phyloP scores from a whole-genome alignment of 345 rosid species.

The Boechera retrofracta region DNA sequence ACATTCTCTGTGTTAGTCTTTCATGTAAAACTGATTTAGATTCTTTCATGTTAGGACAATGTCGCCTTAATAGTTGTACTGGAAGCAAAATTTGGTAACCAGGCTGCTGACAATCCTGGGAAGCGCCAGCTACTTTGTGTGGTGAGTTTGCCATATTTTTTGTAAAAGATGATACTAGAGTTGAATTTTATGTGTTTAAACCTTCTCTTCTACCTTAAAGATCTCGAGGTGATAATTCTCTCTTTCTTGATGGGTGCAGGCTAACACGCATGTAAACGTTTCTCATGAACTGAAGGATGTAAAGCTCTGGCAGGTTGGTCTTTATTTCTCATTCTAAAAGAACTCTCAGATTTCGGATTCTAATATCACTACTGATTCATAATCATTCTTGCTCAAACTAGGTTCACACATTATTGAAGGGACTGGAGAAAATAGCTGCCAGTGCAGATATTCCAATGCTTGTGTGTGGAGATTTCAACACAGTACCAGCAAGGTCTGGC shows the following conservation, averaged over 20 bases:
- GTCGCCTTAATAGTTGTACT: constrained; percentile 90
- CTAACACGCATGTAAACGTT: constrained; percentile 91
- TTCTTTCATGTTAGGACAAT: constrained; percentile 65
- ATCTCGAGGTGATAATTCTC: constrained; percentile 26
- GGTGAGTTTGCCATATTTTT: constrained; percentile 53
- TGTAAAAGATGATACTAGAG: neutral
- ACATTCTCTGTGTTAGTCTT: constrained; percentile 1
- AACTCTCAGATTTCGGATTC: neutral
- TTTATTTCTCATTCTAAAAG: constrained; percentile 21
- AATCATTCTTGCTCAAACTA: constrained; percentile 44
- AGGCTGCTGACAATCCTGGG: constrained; percentile 82
- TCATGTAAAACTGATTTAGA: constrained; percentile 25
- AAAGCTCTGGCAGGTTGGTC: constrained; percentile 93
- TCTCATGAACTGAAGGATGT: constrained; percentile 92
- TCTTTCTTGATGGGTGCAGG: constrained; percentile 56
- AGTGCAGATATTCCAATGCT: constrained; percentile 98
- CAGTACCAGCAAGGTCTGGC: constrained; percentile 82
- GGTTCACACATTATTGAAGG: constrained; percentile 97
- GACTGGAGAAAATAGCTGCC: constrained; percentile 95
- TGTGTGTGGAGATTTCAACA: constrained; percentile 97
- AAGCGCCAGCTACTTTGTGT: constrained; percentile 94
- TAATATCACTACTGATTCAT: constrained; percentile 7
- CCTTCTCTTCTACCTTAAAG: constrained; percentile 7
- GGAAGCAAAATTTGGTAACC: constrained; percentile 92
- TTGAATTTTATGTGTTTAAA: neutral